A percentile compares a stretch with the other conserved stretches of the same genome.
phyloP scores from a whole-genome alignment of 2,329 filamentous ascomycete genomes.

The Dothistroma septosporum region DNA sequence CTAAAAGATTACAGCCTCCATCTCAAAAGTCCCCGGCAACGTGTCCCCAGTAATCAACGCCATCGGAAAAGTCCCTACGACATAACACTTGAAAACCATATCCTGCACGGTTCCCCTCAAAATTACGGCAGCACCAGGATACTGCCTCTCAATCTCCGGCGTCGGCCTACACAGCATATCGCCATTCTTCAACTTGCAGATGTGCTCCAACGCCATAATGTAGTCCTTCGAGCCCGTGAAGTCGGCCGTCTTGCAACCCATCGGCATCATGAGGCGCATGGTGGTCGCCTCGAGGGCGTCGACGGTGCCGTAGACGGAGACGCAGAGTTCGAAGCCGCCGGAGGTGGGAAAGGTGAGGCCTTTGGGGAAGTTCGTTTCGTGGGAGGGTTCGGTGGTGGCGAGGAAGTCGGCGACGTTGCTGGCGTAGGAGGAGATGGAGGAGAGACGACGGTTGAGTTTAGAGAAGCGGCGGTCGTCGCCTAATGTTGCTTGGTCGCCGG shows the following conservation, averaged over 20 bases:
- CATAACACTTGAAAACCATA: neutral
- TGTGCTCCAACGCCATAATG: neutral
- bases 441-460: neutral
- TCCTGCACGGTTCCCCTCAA: neutral
- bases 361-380: slow-evolving; percentile 2
- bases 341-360: neutral
- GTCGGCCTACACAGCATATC: neutral
- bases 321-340: neutral
- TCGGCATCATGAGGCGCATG: neutral
- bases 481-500: neutral
- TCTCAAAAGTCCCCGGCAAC: neutral
- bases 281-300: neutral
- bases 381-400: neutral
- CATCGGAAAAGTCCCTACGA: slow-evolving; percentile 2
- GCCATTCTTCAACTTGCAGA: slow-evolving; percentile 3
- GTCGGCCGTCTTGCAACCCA: neutral
- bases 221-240: neutral
- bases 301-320: slow-evolving; percentile 3
- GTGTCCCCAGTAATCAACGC: neutral
- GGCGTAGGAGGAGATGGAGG: slow-evolving; percentile 1
- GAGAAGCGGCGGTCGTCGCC: neutral
- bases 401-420: neutral
- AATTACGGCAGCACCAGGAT: neutral
- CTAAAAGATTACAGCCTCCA: neutral
- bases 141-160: neutral